Evolutionary conservation across 2,329 filamentous ascomycete species (phyloP).

Genomic region (Aspergillus clavatus): DNA sequence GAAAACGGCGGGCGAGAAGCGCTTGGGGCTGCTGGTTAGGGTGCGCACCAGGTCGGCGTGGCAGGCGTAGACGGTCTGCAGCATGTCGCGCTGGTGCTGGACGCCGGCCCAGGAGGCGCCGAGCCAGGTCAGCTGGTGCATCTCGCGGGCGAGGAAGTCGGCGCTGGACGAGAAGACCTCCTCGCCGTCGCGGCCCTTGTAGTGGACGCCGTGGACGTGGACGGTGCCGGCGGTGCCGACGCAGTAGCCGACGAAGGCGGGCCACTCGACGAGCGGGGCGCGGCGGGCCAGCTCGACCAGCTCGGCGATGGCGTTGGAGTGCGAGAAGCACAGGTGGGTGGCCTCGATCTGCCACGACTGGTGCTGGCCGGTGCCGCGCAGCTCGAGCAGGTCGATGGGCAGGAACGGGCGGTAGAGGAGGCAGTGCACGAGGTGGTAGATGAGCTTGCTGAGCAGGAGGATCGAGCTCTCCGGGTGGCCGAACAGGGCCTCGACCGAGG

Average conservation of each 20-base stretch:
- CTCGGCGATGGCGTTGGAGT: slow-evolving; percentile 82
- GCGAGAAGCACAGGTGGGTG: slow-evolving; percentile 78
- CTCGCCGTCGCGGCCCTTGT: slow-evolving; percentile 59
- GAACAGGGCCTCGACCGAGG: slow-evolving; percentile 69
- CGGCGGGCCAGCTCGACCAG: slow-evolving; percentile 73
- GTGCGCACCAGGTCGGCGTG: slow-evolving; percentile 76
- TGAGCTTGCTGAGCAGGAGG: slow-evolving; percentile 74
- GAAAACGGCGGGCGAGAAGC: slow-evolving; percentile 73
- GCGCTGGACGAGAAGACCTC: slow-evolving; percentile 60
- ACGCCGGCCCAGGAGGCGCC: slow-evolving; percentile 71
- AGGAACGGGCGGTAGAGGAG: slow-evolving; percentile 82
- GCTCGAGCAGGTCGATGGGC: slow-evolving; percentile 75
- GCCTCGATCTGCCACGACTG: slow-evolving; percentile 92
- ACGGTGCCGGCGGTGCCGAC: slow-evolving; percentile 83
- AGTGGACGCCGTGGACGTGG: slow-evolving; percentile 80
- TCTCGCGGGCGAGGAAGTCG: slow-evolving; percentile 70
- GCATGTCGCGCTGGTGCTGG: slow-evolving; percentile 72
- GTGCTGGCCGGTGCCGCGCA: slow-evolving; percentile 74
- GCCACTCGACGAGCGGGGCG: slow-evolving; percentile 73
- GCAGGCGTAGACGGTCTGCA: slow-evolving; percentile 72
- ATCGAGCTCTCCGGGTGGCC: slow-evolving; percentile 73
- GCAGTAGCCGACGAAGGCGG: slow-evolving; percentile 80
- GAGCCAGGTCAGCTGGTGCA: slow-evolving; percentile 73
- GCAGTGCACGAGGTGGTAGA: slow-evolving; percentile 83
- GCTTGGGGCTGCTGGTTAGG: slow-evolving; percentile 61